These are phyloP conservation scores for Viola pubescens DNA, from an alignment of 441 rosid genomes.

Conservation along the genomic window DNA sequence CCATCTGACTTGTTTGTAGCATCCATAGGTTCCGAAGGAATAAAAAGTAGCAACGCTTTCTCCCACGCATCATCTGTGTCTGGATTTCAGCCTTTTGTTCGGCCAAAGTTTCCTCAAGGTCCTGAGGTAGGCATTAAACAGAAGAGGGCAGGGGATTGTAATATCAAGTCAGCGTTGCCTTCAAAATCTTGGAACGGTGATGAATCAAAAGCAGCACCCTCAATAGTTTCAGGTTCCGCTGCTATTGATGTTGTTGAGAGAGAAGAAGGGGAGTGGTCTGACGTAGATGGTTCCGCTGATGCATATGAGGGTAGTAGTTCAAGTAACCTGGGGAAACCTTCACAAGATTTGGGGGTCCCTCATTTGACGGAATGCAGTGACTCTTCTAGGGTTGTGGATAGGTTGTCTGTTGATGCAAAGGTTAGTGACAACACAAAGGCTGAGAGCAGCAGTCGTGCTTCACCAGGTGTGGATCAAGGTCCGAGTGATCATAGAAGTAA, in stretches of 20 bases:
- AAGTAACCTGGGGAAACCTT: conserved; percentile 32
- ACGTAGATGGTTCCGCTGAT: conserved; percentile 51
- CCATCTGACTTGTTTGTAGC: conserved; percentile 43
- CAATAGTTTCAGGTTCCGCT: conserved; percentile 26
- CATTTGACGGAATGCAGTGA: conserved; percentile 24
- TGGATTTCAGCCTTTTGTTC: conserved; percentile 89
- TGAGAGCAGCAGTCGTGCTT: conserved; percentile 23
- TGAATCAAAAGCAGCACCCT: conserved; percentile 27
- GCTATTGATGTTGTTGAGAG: conserved; percentile 45
- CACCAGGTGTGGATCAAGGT: conserved; percentile 31
- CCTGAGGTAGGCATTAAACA: conserved; percentile 31
- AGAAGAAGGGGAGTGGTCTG: conserved; percentile 99
- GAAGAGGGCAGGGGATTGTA: conserved; percentile 30
- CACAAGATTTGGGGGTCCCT: conserved; percentile 24
- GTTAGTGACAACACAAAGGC: conserved; percentile 25
- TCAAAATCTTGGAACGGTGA: conserved; percentile 28
- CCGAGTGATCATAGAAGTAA: conserved; percentile 36
- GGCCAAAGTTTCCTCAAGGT: conserved; percentile 28
- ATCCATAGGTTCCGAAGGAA: conserved; percentile 41
- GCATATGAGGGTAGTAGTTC: conserved; percentile 22
- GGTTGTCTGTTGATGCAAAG: conserved; percentile 18
- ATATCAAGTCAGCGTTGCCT: conserved; percentile 28
- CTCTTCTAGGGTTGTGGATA: conserved; percentile 23
- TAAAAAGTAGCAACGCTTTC: conserved; percentile 50
- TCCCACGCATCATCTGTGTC: conserved; percentile 72